These are phyloP conservation scores for Phyllosticta capitalensis DNA, from an alignment of 2,329 filamentous ascomycete genomes.

Conservation along the genomic window DNA sequence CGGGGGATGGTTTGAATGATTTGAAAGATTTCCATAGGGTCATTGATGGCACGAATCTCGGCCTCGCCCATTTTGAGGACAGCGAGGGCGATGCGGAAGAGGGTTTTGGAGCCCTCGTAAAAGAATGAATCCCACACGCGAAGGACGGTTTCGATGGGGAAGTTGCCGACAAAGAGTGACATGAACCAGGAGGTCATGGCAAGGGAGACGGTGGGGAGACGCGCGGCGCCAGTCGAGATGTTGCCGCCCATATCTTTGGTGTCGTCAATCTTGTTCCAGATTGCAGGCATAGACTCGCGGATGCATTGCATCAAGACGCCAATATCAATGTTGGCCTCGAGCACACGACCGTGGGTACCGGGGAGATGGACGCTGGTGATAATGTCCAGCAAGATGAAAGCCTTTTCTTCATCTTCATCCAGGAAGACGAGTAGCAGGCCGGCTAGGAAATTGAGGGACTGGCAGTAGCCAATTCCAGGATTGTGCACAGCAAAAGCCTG, in stretches of 20 bases:
- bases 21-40: slow-evolving; percentile 94
- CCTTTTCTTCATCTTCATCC: slow-evolving; percentile 69
- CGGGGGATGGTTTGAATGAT: slow-evolving; percentile 83
- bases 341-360: slow-evolving; percentile 79
- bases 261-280: slow-evolving; percentile 85
- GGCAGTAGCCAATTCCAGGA: slow-evolving; percentile 86
- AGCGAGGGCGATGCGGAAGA: slow-evolving; percentile 83
- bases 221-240: slow-evolving; percentile 27
- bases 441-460: slow-evolving; percentile 90
- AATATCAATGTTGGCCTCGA: slow-evolving; percentile 90
- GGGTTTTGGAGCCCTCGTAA: slow-evolving; percentile 86
- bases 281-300: slow-evolving; percentile 67
- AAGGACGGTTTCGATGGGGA: slow-evolving; percentile 84
- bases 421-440: slow-evolving; percentile 84
- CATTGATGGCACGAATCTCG: slow-evolving; percentile 68
- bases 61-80: slow-evolving; percentile 83
- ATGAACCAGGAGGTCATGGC: slow-evolving; percentile 97
- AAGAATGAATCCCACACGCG: slow-evolving; percentile 95
- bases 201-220: slow-evolving; percentile 80
- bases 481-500: slow-evolving; percentile 88
- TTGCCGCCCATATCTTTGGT: slow-evolving; percentile 42
- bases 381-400: slow-evolving; percentile 87
- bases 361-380: slow-evolving; percentile 83
- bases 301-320: slow-evolving; percentile 85
- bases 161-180: slow-evolving; percentile 87